Evolutionary conservation across 1,284 basidiomycete genomes (phyloP).

Genomic region (Stygiomarasmius scandens): DNA sequence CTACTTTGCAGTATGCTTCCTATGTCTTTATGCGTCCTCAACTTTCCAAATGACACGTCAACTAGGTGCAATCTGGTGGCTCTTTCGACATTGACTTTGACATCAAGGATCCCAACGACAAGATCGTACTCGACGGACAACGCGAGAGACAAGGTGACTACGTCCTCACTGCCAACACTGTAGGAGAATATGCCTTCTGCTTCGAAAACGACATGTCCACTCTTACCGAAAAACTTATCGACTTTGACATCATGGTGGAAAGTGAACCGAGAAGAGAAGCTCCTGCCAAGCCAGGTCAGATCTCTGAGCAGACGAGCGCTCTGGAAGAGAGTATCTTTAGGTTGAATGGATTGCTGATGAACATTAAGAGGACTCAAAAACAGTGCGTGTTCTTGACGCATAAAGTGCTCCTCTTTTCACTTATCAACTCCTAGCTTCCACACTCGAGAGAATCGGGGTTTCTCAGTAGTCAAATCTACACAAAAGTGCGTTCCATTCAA

Average conservation of each 20-base stretch:
- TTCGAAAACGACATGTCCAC: conserved; percentile 97
- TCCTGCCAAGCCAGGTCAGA: conserved; percentile 80
- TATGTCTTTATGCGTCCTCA: background rate
- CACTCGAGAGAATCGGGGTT: conserved; percentile 81
- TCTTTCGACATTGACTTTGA: conserved; percentile 97
- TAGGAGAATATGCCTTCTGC: conserved; percentile 98
- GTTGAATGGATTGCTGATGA: conserved; percentile 82
- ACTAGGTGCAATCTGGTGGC: conserved; percentile 92
- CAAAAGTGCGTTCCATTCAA: conserved; percentile 56
- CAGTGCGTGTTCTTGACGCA: conserved; percentile 55
- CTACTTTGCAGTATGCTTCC: conserved; percentile 43
- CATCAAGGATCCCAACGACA: conserved; percentile 88
- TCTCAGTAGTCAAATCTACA: conserved; percentile 78
- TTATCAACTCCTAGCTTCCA: conserved; percentile 59
- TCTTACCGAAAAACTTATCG: conserved; percentile 87
- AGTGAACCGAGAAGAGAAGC: conserved; percentile 87
- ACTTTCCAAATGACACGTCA: background rate
- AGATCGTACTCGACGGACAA: conserved; percentile 82
- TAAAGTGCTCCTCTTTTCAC: conserved; percentile 20
- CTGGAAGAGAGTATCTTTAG: conserved; percentile 94
- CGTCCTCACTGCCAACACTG: conserved; percentile 91
- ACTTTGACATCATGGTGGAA: conserved; percentile 98
- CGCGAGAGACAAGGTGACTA: conserved; percentile 96
- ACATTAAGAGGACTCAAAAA: conserved; percentile 90
- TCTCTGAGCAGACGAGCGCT: conserved; percentile 87